Percentiles rank a stretch among this genome's conserved stretches.
phyloP scores from a whole-genome alignment of 306 rosid genomes.

The Begonia loranthoides region DNA sequence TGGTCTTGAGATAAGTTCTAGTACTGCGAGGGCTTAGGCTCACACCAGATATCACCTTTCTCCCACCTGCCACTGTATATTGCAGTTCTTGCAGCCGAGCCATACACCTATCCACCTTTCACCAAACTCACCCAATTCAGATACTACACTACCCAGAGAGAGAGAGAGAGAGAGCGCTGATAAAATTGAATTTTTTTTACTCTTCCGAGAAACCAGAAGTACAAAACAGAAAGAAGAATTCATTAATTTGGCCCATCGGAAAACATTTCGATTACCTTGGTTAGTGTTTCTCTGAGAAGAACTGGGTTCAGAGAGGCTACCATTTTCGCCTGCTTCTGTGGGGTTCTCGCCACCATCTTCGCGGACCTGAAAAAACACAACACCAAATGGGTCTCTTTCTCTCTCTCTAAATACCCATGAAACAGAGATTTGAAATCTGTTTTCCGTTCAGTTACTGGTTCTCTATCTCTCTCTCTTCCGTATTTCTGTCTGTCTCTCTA shows the following conservation, averaged over 20 bases:
- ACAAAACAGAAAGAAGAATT: not conserved
- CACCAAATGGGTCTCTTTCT: slow-evolving; percentile 23
- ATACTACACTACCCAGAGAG: not conserved
- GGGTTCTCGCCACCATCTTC: slow-evolving; percentile 91
- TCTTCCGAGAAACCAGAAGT: not conserved
- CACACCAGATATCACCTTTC: slow-evolving; percentile 65
- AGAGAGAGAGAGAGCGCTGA: not conserved
- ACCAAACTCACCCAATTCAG: not conserved
- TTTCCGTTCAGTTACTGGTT: slow-evolving; percentile 12
- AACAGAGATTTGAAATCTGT: slow-evolving; percentile 21
- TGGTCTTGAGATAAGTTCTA: slow-evolving; percentile 64
- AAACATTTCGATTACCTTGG: slow-evolving; percentile 33
- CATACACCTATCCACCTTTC: slow-evolving; percentile 88
- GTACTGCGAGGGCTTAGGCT: slow-evolving; percentile 94
- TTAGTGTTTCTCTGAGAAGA: slow-evolving; percentile 69
- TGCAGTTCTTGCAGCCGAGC: slow-evolving; percentile 86
- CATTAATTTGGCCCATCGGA: not conserved
- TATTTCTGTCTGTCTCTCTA: slow-evolving; percentile 15
- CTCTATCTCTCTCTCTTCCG: slow-evolving; percentile 4
- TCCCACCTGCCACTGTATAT: slow-evolving; percentile 65
- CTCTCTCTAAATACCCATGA: slow-evolving; percentile 18
- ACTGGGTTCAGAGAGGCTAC: slow-evolving; percentile 60
- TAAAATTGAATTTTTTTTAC: too few relatives aligned
- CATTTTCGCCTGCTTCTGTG: slow-evolving; percentile 57
- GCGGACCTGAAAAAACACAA: slow-evolving; percentile 14